These are phyloP conservation scores for Apophysomyces sp. DNA, from an alignment of 371 early-diverging fungal species.

Conservation along the genomic window DNA sequence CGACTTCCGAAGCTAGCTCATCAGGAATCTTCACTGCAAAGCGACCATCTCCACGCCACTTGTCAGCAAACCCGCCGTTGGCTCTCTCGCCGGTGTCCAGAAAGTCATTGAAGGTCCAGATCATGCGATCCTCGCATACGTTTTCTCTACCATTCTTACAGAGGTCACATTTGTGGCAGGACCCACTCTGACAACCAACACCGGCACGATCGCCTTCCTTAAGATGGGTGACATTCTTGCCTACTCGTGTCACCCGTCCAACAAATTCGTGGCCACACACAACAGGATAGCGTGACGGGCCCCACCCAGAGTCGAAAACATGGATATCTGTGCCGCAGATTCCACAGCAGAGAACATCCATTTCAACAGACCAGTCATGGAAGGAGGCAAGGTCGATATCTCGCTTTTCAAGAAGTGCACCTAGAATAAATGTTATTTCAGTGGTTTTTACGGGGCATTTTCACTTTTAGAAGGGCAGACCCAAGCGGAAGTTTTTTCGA, in stretches of 20 bases:
- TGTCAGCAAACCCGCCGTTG: constrained; percentile 64
- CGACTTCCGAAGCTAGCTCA: constrained; percentile 28
- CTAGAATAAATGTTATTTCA: not conserved
- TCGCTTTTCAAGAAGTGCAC: constrained; percentile 14
- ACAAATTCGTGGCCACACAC: constrained; percentile 68
- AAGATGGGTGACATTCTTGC: constrained; percentile 42
- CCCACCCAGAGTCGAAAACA: constrained; percentile 69
- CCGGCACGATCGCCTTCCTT: constrained; percentile 70
- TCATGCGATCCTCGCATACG: constrained; percentile 42
- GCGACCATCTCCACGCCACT: constrained; percentile 47
- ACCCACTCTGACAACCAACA: constrained; percentile 56
- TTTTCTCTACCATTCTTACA: constrained; percentile 30
- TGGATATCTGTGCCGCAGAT: constrained; percentile 42
- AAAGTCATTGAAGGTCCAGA: constrained; percentile 59
- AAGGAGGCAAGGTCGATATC: constrained; percentile 26
- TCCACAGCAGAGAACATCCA: constrained; percentile 61
- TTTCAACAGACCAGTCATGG: constrained; percentile 53
- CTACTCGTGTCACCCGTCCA: constrained; percentile 45
- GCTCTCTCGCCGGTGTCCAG: constrained; percentile 53
- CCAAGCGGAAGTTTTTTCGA: not conserved
- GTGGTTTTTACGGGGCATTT: not conserved
- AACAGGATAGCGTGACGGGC: constrained; percentile 55
- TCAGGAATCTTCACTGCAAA: constrained; percentile 54
- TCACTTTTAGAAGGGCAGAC: not conserved
- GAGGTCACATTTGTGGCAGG: constrained; percentile 31